Evolutionary conservation across 2,329 filamentous ascomycete species (phyloP).

Genomic region (Fonsecaea nubica): DNA sequence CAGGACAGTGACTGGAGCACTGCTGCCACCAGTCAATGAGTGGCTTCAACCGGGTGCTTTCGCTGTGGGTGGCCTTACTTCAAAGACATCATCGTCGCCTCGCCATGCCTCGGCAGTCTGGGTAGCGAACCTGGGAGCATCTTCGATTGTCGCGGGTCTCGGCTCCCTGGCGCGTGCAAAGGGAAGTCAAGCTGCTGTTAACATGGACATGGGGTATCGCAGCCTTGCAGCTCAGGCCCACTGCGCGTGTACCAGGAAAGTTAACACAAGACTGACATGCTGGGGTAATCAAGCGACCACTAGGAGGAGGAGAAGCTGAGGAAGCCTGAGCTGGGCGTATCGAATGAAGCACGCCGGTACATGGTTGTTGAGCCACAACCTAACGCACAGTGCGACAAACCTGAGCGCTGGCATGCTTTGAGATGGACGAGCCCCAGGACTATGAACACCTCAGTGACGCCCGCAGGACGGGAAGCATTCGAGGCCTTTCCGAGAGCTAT

Average conservation of each 20-base stretch:
- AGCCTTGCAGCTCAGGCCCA: not conserved
- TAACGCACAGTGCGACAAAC: not conserved
- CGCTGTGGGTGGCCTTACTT: not conserved
- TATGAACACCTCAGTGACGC: not conserved
- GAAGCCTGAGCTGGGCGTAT: not conserved
- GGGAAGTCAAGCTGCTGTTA: not conserved
- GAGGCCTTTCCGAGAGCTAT: not conserved
- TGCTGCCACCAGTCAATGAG: not conserved
- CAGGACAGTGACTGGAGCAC: not conserved
- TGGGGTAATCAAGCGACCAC: not conserved
- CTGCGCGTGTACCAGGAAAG: not conserved
- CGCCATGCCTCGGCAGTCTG: not conserved
- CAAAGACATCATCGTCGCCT: not conserved
- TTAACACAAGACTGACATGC: not conserved
- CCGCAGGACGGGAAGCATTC: not conserved
- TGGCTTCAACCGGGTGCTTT: not conserved
- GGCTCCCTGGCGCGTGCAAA: not conserved
- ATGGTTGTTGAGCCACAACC: not conserved
- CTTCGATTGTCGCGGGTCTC: not conserved
- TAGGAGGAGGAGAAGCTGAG: not conserved
- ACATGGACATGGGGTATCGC: not conserved
- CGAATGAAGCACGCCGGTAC: not conserved
- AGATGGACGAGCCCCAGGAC: not conserved
- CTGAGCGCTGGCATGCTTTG: not conserved
- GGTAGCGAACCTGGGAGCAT: not conserved